phyloP scores from a whole-genome alignment of 768 basidiomycete species.

The Russula vinacea region DNA sequence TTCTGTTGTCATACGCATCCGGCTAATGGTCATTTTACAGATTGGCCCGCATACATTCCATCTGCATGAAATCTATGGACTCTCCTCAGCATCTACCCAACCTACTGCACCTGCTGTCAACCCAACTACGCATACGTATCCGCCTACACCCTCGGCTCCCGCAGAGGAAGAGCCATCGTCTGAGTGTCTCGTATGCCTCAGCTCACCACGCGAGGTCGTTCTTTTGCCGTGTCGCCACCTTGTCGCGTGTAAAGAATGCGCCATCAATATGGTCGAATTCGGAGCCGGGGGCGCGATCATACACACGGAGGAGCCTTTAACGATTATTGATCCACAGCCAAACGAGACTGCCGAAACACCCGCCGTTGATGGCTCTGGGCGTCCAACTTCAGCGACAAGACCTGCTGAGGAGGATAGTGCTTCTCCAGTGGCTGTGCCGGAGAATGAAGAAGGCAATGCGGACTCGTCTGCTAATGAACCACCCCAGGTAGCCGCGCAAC shows the following conservation, averaged over 20 bases:
- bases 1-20: constrained; percentile 6
- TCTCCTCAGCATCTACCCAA: constrained; percentile 51
- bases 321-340: constrained; percentile 36
- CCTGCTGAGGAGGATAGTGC: constrained; percentile 26
- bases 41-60: constrained; percentile 95
- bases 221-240: constrained; percentile 91
- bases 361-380: constrained; percentile 13
- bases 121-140: constrained; percentile 49
- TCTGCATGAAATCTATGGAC: constrained; percentile 91
- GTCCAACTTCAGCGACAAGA: constrained; percentile 35
- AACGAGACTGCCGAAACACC: constrained; percentile 33
- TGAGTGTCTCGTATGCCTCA: constrained; percentile 90
- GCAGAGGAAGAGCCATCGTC: constrained; percentile 70
- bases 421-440: neutral
- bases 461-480: constrained; percentile 7
- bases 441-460: neutral
- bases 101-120: constrained; percentile 39
- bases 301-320: constrained; percentile 46
- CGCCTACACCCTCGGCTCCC: constrained; percentile 39
- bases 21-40: constrained; percentile 38
- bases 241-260: constrained; percentile 93
- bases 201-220: constrained; percentile 85
- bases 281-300: constrained; percentile 86
- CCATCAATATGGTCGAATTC: constrained; percentile 96
- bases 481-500: constrained; percentile 21